Evolutionary conservation across 1,284 basidiomycete genomes (phyloP), one percentile per base, ranked within the genome.

Genomic region (Hymenochaete sp.): DNA sequence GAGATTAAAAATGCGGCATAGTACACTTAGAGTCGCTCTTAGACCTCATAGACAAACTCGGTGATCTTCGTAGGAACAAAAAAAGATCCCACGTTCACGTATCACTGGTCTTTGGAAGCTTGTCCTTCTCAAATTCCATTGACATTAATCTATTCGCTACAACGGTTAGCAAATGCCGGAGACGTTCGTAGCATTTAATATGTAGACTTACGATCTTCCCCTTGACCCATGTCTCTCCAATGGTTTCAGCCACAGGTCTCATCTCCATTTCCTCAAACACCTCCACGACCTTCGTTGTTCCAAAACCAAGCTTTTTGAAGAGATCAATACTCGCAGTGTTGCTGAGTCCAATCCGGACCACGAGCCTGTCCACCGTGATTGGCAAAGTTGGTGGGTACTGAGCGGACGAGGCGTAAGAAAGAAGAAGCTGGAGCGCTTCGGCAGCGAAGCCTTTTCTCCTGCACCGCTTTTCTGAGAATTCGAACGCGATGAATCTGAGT

Each of bases 241-340:
- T 27, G 16, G 9, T 6, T 9, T 14, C 21, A 16, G 26, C 41
- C 2, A 6, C 46, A 25, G 50, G 38, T 4, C 68, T 70, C 74
- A 89, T 71, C 63, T 89, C 85, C 1, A 85, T 68, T 59, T 92
- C 85, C 25, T 73, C 64, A 56, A 86, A 91, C 11, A 89, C 79
- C 42, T 75, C 69, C 13, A 87, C 80, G 11, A 67, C 60, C 56
- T 81, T 81, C 26, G 75, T 77, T 24, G 79, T 62, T 21, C 57
- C 58, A 53, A 91, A 90, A 0, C 83, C 84, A 0, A 91, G 69
- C 48, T 71, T 75, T 55, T 72, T 63, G 56, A 90, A 90, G 2
- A 92, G 64, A 2, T 57, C 56, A 24, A 85, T 67, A 29, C 75
- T 79, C 0, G 72, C 57, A 7, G 47, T 53, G 55, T 85, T 85